These are phyloP conservation scores for Aspergillus nanangensis DNA, from an alignment of 495 filamentous ascomycete species.

Conservation along the genomic window DNA sequence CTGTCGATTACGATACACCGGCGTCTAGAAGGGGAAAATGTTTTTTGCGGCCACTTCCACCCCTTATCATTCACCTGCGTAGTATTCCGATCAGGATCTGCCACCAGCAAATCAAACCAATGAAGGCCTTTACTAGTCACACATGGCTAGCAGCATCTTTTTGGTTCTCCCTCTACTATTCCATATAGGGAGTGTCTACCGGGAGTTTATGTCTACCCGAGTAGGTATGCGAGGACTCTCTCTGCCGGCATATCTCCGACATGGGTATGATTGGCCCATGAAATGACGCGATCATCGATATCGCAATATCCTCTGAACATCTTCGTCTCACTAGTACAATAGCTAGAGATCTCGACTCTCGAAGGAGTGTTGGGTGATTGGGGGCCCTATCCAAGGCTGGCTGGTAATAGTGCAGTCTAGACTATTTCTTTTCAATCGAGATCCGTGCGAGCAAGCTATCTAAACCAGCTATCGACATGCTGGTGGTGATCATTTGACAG, in stretches of 20 bases:
- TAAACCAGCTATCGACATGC: too few species aligned
- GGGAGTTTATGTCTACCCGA: constrained; percentile 1
- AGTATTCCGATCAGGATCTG: background rate
- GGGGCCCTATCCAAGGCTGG: too few species aligned
- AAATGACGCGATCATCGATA: background rate
- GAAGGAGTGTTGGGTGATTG: too few species aligned
- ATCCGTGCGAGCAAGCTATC: too few species aligned
- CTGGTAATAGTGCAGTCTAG: too few species aligned
- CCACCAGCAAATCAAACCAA: background rate
- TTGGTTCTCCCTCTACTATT: too few species aligned
- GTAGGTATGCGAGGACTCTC: background rate
- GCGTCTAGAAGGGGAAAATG: constrained; percentile 11
- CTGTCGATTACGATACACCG: too few species aligned
- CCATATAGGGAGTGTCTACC: too few species aligned
- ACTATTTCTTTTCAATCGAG: too few species aligned
- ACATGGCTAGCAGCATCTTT: constrained; percentile 1
- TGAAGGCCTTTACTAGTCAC: background rate
- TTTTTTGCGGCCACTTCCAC: constrained; percentile 1
- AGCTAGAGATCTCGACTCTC: too few species aligned
- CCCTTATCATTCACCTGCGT: background rate
- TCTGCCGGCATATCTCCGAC: background rate
- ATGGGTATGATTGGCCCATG: background rate
- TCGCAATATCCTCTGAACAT: background rate
- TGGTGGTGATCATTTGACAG: too few species aligned
- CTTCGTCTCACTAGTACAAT: background rate